Percentiles rank a stretch among this genome's conserved stretches.
Conservation (phyloP, 2,329 filamentous ascomycete species). For the Xylariaceae sp. region DNA sequence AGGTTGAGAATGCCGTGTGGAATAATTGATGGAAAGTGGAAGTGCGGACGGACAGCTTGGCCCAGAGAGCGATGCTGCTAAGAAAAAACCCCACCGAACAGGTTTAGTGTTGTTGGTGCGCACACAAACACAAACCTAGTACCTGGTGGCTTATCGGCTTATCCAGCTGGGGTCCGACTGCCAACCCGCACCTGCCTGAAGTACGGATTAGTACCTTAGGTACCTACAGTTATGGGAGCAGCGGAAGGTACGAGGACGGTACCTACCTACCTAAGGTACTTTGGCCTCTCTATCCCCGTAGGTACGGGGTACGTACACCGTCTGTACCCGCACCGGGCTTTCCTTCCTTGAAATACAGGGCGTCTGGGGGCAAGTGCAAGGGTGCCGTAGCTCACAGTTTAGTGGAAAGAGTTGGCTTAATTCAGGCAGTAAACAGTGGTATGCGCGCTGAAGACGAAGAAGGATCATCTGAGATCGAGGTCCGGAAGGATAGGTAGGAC, state of each 20-base stretch:
- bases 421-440: too few relatives aligned
- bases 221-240: too few relatives aligned
- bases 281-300: background rate
- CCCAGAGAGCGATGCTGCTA: conserved; percentile 16
- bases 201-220: too few relatives aligned
- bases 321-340: too few relatives aligned
- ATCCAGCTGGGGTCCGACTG: background rate
- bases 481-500: too few relatives aligned
- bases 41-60: conserved; percentile 26
- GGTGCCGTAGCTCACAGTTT: too few relatives aligned
- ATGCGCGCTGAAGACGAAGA: too few relatives aligned
- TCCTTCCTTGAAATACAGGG: too few relatives aligned
- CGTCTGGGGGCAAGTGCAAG: too few relatives aligned
- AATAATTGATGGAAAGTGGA: conserved; percentile 32
- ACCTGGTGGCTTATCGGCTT: conserved; percentile 14
- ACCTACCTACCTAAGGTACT: background rate
- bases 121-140: conserved; percentile 9
- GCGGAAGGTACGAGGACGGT: background rate
- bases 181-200: too few relatives aligned
- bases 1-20: conserved; percentile 25
- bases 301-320: background rate
- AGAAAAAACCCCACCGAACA: conserved; percentile 12
- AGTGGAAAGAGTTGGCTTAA: too few relatives aligned
- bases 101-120: conserved; percentile 17
- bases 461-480: too few relatives aligned